phyloP scores from a whole-genome alignment of 2,329 filamentous ascomycete genomes.

The Sporothrix mexicana region DNA sequence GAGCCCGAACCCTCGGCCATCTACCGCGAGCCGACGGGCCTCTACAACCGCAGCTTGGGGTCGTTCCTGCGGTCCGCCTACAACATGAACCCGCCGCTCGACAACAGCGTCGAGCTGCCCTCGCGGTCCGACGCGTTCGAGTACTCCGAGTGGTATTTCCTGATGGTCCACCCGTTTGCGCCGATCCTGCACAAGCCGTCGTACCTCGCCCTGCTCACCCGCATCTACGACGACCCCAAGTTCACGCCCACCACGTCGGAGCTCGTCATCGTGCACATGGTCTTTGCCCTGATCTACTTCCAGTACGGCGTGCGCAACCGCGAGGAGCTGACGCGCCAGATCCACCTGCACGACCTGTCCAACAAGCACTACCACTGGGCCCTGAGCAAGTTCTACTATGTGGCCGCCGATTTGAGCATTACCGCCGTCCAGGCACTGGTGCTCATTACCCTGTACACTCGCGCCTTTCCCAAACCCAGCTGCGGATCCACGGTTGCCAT shows the following conservation, averaged over 20 bases:
- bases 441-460: slow-evolving; percentile 73
- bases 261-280: slow-evolving; percentile 75
- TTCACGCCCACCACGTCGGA: slow-evolving; percentile 69
- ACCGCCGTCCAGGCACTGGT: slow-evolving; percentile 74
- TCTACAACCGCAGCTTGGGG: slow-evolving; percentile 75
- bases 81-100: slow-evolving; percentile 62
- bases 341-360: slow-evolving; percentile 66
- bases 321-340: slow-evolving; percentile 59
- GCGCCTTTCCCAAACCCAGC: slow-evolving; percentile 80
- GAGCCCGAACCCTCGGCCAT: slow-evolving; percentile 31
- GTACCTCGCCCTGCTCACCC: slow-evolving; percentile 69
- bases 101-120: slow-evolving; percentile 63
- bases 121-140: slow-evolving; percentile 67
- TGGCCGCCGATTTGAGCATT: slow-evolving; percentile 66
- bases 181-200: slow-evolving; percentile 79
- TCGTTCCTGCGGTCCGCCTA: slow-evolving; percentile 71
- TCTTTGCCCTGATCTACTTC: slow-evolving; percentile 78
- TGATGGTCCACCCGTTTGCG: slow-evolving; percentile 72
- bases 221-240: slow-evolving; percentile 71
- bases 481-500: slow-evolving; percentile 72
- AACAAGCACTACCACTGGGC: slow-evolving; percentile 81
- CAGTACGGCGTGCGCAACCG: slow-evolving; percentile 76
- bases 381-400: slow-evolving; percentile 69
- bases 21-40: slow-evolving; percentile 43
- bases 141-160: slow-evolving; percentile 77